Base-by-base conservation (phyloP, 805 yeast species). In the Henningerozyma blattae region DNA sequence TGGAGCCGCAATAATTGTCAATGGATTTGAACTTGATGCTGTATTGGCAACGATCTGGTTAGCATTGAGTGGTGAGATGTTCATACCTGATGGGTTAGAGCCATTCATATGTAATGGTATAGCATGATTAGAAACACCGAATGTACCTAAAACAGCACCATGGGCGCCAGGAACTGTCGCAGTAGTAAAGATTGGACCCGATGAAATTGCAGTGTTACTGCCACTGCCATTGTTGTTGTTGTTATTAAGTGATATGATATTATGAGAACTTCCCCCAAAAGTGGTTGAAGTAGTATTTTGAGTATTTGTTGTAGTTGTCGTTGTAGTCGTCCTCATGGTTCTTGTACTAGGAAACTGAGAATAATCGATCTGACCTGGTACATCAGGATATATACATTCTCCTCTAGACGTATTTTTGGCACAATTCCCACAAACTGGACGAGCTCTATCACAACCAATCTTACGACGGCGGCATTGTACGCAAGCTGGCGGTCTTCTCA, bases 381-480 rank as follows among this genome's bases (percentile, higher is more conserved):
- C 46, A 34, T 49, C 56, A 4, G 58, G 58, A 34, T 46, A 53
- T 31, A 47, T 45, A 35, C 58, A 53, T 18, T 48, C 52, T 18
- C 36, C 38, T 28, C 47, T 48, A 15, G 46, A 46, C 5, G 27
- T 13, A 30, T 44, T 44, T 30, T 45, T 47, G 29, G 34, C 24
- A 45, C 68, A 64, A 38, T 62, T 62, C 33, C 54, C 56, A 48
- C 68, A 64, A 19, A 55, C 48, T 5, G 68, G 68, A 40, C 59
- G 61, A 14, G 54, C 52, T 43, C 66, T 59, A 44, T 63, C 65
- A 42, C 68, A 64, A 37, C 64, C 64, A 35, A 61, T 61, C 33
- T 54, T 55, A 24, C 56, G 42, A 24, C 40, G 46, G 28, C 59
- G 46, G 29, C 60, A 55, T 35, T 51, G 54, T 38, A 46, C 51